Evolutionary conservation across 208 protist species (phyloP).

Genomic region (Naegleria gruberi): DNA sequence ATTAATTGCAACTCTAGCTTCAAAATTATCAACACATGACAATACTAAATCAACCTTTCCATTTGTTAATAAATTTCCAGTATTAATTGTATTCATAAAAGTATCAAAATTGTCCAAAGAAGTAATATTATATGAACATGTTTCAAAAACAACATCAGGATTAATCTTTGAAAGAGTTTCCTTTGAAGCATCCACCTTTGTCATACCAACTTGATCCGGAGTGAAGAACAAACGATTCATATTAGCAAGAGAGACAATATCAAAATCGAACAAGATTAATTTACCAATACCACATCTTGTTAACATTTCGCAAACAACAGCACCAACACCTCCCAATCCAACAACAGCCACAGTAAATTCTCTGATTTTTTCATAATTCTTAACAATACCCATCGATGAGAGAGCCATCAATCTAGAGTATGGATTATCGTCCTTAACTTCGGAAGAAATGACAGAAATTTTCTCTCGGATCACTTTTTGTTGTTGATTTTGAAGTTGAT

Average conservation of each 20-base stretch:
- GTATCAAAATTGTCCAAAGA: conserved; percentile 72
- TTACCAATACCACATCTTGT: conserved; percentile 93
- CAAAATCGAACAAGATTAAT: conserved; percentile 94
- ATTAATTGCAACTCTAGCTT: conserved; percentile 88
- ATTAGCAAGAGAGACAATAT: conserved; percentile 94
- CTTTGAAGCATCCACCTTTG: conserved; percentile 78
- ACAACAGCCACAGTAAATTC: conserved; percentile 77
- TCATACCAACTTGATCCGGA: conserved; percentile 84
- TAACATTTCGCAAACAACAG: conserved; percentile 94
- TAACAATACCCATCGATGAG: conserved; percentile 92
- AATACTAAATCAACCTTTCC: conserved; percentile 14
- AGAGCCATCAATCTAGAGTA: conserved; percentile 91
- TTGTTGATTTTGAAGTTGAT: background rate
- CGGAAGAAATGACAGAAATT: conserved; percentile 60
- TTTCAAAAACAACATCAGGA: conserved; percentile 85
- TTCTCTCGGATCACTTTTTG: conserved; percentile 23
- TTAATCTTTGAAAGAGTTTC: conserved; percentile 81
- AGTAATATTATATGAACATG: conserved; percentile 82
- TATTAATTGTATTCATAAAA: conserved; percentile 45
- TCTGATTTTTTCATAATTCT: conserved; percentile 89
- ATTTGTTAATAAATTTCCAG: background rate
- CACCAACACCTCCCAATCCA: conserved; percentile 86
- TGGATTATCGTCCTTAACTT: conserved; percentile 82
- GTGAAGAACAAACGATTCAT: conserved; percentile 94
- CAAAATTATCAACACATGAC: conserved; percentile 82